phyloP scores from a whole-genome alignment of 2,329 filamentous ascomycete genomes.

The Chalaropsis ovoidea region DNA sequence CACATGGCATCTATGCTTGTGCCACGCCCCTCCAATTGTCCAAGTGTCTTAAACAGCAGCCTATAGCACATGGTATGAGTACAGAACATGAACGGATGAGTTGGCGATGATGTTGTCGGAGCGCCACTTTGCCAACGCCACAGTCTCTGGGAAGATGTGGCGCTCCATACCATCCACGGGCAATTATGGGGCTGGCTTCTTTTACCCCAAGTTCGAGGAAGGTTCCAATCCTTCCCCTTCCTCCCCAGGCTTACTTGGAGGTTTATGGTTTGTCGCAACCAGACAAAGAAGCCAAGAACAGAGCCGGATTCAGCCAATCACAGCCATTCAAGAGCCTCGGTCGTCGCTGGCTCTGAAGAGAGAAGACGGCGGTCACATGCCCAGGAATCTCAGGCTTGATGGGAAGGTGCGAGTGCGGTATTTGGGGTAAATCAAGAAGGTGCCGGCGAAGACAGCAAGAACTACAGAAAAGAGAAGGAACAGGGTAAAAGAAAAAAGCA shows the following conservation, averaged over 20 bases:
- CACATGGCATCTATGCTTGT: background rate
- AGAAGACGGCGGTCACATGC: slow-evolving; percentile 2
- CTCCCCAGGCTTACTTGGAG: background rate
- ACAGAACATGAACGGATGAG: background rate
- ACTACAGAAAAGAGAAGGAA: background rate
- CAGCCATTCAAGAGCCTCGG: slow-evolving; percentile 1
- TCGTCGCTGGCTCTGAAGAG: background rate
- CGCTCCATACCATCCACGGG: background rate
- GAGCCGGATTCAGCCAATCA: background rate
- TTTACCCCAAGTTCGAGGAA: background rate
- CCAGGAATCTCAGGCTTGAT: background rate
- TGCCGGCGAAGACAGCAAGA: background rate
- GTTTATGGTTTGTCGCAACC: slow-evolving; percentile 14
- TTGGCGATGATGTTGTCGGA: background rate
- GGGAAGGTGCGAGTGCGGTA: background rate
- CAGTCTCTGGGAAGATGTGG: background rate
- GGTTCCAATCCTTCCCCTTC: slow-evolving; percentile 2
- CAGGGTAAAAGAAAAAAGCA: slow-evolving; percentile 1
- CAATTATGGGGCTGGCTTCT: slow-evolving; percentile 5
- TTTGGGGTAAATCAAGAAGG: slow-evolving; percentile 8
- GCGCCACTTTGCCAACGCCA: background rate
- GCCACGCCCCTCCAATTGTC: background rate
- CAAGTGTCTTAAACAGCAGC: background rate
- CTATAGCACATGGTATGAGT: background rate
- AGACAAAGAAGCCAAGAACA: background rate